A percentile compares a stretch with the other conserved stretches of the same genome.
phyloP scores from a whole-genome alignment of 1,284 basidiomycete genomes.

The Termitomyces sp. region DNA sequence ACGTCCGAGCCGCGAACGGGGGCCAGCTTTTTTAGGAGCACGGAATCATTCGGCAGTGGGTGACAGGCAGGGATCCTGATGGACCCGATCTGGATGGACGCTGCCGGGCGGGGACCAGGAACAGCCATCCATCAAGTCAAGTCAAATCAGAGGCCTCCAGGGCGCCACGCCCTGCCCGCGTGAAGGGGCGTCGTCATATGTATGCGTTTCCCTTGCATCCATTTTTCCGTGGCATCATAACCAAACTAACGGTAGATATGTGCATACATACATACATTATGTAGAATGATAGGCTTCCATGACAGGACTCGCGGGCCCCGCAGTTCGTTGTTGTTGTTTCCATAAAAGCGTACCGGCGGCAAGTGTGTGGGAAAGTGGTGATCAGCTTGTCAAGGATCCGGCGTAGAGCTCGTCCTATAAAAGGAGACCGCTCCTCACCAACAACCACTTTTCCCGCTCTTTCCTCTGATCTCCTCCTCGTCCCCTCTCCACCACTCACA shows the following conservation, averaged over 20 bases:
- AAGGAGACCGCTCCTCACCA: conserved; percentile 17
- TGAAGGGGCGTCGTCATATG: not conserved
- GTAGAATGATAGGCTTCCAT: not conserved
- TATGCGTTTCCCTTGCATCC: conserved; percentile 1
- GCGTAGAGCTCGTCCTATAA: conserved; percentile 20
- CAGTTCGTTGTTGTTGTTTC: not conserved
- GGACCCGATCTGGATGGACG: conserved; percentile 6
- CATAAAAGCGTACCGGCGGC: conserved; percentile 27
- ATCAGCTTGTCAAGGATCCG: conserved; percentile 18
- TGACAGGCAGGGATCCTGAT: conserved; percentile 5
- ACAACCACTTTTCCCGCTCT: conserved; percentile 3
- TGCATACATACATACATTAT: no score
- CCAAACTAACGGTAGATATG: no score
- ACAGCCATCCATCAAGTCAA: no score
- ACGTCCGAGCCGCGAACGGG: not conserved
- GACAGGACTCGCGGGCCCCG: not conserved
- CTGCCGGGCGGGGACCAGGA: conserved; percentile 5
- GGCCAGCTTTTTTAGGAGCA: not conserved
- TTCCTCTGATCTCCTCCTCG: not conserved
- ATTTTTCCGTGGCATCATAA: not conserved
- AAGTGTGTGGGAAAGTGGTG: conserved; percentile 22
- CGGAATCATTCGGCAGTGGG: not conserved
- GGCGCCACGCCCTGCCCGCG: conserved; percentile 7
- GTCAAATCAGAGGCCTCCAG: not conserved
- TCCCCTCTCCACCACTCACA: not conserved